phyloP scores from a whole-genome alignment of 2,329 filamentous ascomycete species.

The Colletotrichum plurivorum region DNA sequence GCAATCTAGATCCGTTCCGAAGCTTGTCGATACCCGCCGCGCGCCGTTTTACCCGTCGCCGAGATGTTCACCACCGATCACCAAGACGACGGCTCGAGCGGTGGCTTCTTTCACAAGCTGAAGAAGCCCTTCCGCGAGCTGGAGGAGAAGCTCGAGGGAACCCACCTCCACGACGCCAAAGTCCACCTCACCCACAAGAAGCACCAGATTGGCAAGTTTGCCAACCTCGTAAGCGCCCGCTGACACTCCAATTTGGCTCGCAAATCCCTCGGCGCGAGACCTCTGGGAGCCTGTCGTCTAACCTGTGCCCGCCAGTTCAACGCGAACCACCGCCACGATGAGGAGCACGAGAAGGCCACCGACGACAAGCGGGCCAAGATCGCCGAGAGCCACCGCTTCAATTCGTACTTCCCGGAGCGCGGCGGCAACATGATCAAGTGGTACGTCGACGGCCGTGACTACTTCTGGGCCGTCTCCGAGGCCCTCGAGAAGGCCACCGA shows the following conservation, averaged over 20 bases:
- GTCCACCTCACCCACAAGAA: conserved; percentile 71
- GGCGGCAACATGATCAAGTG: conserved; percentile 92
- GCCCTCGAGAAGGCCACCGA: conserved; percentile 93
- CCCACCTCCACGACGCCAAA: conserved; percentile 70
- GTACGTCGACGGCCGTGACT: conserved; percentile 97
- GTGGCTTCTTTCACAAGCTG: conserved; percentile 60
- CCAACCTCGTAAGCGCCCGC: conserved; percentile 65
- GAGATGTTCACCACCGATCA: conserved; percentile 37
- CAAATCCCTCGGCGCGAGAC: conserved; percentile 10
- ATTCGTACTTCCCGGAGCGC: conserved; percentile 91
- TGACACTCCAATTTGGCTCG: not conserved
- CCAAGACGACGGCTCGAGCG: conserved; percentile 46
- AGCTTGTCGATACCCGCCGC: conserved; percentile 14
- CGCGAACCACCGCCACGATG: conserved; percentile 90
- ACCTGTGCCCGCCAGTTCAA: conserved; percentile 72
- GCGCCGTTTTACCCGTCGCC: not conserved
- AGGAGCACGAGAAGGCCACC: conserved; percentile 87
- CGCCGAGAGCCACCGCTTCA: conserved; percentile 82
- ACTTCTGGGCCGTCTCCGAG: conserved; percentile 93
- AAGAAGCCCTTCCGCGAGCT: conserved; percentile 63
- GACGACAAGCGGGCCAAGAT: conserved; percentile 85
- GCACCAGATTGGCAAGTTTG: conserved; percentile 76
- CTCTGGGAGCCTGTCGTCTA: conserved; percentile 1
- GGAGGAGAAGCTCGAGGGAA: conserved; percentile 68
- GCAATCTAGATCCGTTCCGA: conserved; percentile 17